Evolutionary conservation across 805 yeast species (phyloP).

Genomic region (Saturnispora serradocipensis): DNA sequence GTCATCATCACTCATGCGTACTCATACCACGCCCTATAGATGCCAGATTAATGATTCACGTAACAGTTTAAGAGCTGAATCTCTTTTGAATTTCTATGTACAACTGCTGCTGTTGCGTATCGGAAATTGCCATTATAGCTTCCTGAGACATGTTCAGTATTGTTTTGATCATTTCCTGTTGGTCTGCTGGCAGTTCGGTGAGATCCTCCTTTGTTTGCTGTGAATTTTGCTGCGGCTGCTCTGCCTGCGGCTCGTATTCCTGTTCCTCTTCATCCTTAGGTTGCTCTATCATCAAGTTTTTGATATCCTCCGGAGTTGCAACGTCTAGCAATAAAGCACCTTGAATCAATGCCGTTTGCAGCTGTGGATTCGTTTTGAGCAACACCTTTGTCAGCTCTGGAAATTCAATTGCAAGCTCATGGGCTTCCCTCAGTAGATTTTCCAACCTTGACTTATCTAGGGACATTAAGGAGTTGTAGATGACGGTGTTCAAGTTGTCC

Average conservation of each 20-base stretch:
- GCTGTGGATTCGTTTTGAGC: conserved; percentile 66
- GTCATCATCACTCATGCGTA: neutral
- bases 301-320: conserved; percentile 20
- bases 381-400: conserved; percentile 52
- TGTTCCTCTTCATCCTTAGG: conserved; percentile 5
- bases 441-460: conserved; percentile 40
- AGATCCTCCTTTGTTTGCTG: neutral
- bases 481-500: conserved; percentile 31
- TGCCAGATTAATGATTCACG: neutral
- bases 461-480: conserved; percentile 37
- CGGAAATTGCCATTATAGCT: neutral
- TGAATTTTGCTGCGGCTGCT: neutral
- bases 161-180: neutral
- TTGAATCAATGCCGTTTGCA: conserved; percentile 77
- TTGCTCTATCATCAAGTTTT: conserved; percentile 10
- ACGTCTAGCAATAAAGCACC: conserved; percentile 38
- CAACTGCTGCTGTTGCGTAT: neutral
- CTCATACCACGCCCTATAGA: neutral
- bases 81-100: neutral
- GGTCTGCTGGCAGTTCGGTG: neutral
- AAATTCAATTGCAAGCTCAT: conserved; percentile 45
- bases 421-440: conserved; percentile 47
- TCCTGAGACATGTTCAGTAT: neutral
- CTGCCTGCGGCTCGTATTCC: neutral
- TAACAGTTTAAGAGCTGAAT: neutral